Evolutionary conservation across 1,139 yeast species (phyloP), one percentile per base, ranked within the genome.

Genomic region (Geotrichum restrictum): DNA sequence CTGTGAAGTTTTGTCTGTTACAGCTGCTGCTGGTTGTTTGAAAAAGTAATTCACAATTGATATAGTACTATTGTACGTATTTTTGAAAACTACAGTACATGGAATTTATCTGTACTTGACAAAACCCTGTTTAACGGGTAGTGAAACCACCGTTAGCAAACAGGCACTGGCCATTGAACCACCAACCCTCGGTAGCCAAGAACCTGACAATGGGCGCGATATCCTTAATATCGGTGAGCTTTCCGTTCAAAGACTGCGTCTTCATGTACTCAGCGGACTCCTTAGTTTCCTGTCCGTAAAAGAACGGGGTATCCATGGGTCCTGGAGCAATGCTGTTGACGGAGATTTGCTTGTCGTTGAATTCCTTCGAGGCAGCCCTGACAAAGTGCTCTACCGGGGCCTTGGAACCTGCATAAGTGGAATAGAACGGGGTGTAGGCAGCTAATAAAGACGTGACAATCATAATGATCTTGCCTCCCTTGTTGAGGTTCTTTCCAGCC

Each of bases 271-370:
- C 82, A 51, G 81, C 74, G 56, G 78, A 76, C 22, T 74, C 79
- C 27, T 73, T 68, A 22, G 74, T 71, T 66, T 82, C 87, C 67
- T 80, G 83, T 21, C 80, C 79, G 60, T 81, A 81, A 64, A 82
- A 76, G 70, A 82, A 82, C 52, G 85, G 85, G 22, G 86, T 82
- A 62, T 81, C 85, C 85, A 82, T 82, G 45, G 87, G 86, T 45
- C 86, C 87, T 47, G 86, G 87, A 3, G 85, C 84, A 55, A 82
- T 79, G 61, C 77, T 73, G 61, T 78, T 80, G 60, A 78, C 83
- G 10, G 80, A 72, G 56, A 82, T 77, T 10, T 75, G 73, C 59
- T 70, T 75, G 21, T 70, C 65, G 29, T 69, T 71, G 56, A 79
- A 72, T 63, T 82, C 86, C 66, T 81, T 80, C 14, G 85, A 77